Evolutionary conservation across 225 moss, liverwort and hornwort species (phyloP), one percentile per base, ranked within the genome.

Genomic region (Pleurozium schreberi): DNA sequence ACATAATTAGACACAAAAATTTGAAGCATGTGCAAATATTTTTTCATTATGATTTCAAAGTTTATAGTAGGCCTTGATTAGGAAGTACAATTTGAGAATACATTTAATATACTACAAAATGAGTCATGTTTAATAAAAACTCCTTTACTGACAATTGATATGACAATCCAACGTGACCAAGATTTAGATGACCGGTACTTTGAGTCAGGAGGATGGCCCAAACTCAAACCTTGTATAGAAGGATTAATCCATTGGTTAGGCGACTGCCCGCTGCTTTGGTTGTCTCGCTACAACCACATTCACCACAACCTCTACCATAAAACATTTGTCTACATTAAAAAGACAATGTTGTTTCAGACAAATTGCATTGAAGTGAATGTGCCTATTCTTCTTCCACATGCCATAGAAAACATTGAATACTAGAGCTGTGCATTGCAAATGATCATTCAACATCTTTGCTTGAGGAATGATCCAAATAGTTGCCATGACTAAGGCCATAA

Each of bases 221-320:
- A 4, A 67, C 0, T 67, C 20, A 38, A 67, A 67, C 38, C 3
- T 21, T 1, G 0, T 38, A 5, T 67, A 67, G 38, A 67, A 21
- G 2, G 6, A 38, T 11, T 67, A 38, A 21, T 34, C 21, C 3
- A 38, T 11, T 67, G 12, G 38, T 6, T 67, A 11, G 67, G 6
- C 8, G 0, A 6, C 1, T 3, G 6, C 6, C 11, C 4, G 2
- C 0, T 1, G 5, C 20, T 6, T 66, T 66, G 20, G 20, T 1
- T 3, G n/a, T n/a, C n/a, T n/a, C n/a, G n/a, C n/a, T n/a, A n/a
- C n/a, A n/a, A n/a, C n/a, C n/a, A n/a, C n/a, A n/a, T n/a, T n/a
- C n/a, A 0, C 20, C 11, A 38, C 5, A 38, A 20, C 11, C 20
- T 67, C 21, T 67, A 67, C 12, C 2, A 36, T 18, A 34, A 34